These are phyloP conservation scores for Colletotrichum sp. DNA, from an alignment of 2,329 filamentous ascomycete species.

Conservation along the genomic window DNA sequence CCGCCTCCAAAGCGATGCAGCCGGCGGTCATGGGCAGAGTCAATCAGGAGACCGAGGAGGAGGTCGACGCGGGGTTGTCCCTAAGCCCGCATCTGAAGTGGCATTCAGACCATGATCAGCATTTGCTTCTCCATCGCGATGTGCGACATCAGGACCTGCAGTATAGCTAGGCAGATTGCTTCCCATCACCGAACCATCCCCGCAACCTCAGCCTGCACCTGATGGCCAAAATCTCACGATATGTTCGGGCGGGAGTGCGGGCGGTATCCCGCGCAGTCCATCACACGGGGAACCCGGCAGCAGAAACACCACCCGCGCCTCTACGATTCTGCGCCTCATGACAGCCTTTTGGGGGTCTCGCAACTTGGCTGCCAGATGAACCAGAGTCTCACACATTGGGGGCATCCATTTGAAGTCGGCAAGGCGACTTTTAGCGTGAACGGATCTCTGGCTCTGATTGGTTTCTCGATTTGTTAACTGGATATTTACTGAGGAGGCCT, in stretches of 20 bases:
- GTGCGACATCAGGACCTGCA: neutral
- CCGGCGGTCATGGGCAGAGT: neutral
- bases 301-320: neutral
- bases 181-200: neutral
- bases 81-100: neutral
- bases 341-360: neutral
- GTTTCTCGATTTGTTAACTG: no score
- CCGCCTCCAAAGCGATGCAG: neutral
- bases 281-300: neutral
- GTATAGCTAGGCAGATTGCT: neutral
- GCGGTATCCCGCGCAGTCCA: neutral
- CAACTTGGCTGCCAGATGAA: neutral
- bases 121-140: neutral
- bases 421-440: no score
- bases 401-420: neutral
- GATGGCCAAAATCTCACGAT: slow-evolving; percentile 7
- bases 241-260: neutral
- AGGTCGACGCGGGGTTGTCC: neutral
- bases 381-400: neutral
- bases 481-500: no score
- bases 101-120: neutral
- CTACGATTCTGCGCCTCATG: slow-evolving; percentile 1
- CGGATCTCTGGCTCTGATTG: no score
- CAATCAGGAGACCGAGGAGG: neutral
- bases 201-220: neutral